These are phyloP conservation scores for Termitomyces sp. DNA, from an alignment of 768 basidiomycete species.

Conservation along the genomic window DNA sequence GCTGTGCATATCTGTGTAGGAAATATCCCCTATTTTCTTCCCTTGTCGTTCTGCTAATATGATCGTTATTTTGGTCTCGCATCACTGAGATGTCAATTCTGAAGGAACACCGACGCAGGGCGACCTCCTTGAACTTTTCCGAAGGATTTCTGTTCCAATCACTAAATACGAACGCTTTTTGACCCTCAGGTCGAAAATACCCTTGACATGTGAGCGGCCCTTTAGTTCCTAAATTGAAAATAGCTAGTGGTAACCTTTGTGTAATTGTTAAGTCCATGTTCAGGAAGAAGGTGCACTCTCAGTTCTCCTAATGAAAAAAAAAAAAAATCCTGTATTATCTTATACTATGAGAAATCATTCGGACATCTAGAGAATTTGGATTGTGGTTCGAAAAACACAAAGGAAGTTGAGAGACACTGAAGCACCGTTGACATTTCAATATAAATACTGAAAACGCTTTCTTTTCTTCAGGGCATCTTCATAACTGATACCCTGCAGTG, in stretches of 20 bases:
- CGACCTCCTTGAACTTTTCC: too few relatives aligned
- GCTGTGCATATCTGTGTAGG: neutral
- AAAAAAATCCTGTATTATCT: neutral
- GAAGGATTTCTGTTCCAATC: too few relatives aligned
- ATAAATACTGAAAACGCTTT: slow-evolving; percentile 51
- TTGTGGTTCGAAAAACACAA: too few relatives aligned
- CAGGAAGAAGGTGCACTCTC: neutral
- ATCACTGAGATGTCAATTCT: neutral
- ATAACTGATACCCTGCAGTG: slow-evolving; percentile 49
- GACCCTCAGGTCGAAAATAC: neutral
- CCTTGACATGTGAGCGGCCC: neutral
- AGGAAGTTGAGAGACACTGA: neutral
- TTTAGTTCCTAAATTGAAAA: neutral
- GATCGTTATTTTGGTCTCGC: neutral
- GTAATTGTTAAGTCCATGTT: too few relatives aligned
- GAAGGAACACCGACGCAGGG: neutral
- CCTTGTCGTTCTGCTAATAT: neutral
- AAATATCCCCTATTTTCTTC: neutral
- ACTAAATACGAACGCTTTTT: too few relatives aligned
- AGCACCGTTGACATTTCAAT: slow-evolving; percentile 18
- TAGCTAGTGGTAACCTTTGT: too few relatives aligned
- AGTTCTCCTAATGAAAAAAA: neutral
- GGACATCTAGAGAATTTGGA: neutral
- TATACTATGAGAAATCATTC: neutral
- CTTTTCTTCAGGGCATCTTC: slow-evolving; percentile 49